Base-by-base conservation (phyloP, 2,329 filamentous ascomycete species). In the Chalaropsis thielavioides region DNA sequence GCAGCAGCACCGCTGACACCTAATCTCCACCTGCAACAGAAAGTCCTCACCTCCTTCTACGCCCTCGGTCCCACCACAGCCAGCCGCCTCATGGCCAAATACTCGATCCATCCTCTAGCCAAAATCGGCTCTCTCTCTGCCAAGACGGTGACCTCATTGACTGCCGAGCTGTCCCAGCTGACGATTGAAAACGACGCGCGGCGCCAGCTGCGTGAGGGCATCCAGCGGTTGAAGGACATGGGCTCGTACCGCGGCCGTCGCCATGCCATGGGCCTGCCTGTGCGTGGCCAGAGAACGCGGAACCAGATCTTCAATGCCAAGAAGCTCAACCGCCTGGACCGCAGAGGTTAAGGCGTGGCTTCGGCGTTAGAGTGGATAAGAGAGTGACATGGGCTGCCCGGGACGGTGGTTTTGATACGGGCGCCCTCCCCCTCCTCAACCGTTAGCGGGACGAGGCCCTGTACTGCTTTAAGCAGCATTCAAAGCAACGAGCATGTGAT, bases 241-340 rank as follows among this genome's bases (percentile, higher is more conserved):
- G 92, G 92, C 61, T 86, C 87, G 3, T 95, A 95, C 73, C 81
- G 94, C 63, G 94, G 94, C 69, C 86, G 89, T 74, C 80, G 94
- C 69, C 94, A 99, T 79, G 92, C 92, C 66, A 92, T 97, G 87
- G 84, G 87, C 67, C 76, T 97, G 77, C 94, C 94, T 3, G 92
- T 94, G 64, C 83, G 94, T 70, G 94, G 94, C 70, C 94, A 99
- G 77, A 84, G 82, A 71, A 97, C 94, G 67, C 86, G 89, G 73
- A 89, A 79, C 73, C 92, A 88, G 75, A 86, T 80, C 69, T 72
- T 76, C 68, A 85, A 79, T 31, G 79, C 84, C 59, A 81, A 78
- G 74, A 86, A 81, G 72, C 75, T 88, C 73, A 88, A 88, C 74
- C 76, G 72, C 68, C 71, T 85, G 51, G 78, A 84, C 68, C 77